A percentile compares a stretch with the other conserved stretches of the same genome.
Conservation (phyloP, 192 early-diverging fungal genomes). For the Backusella psychrophila region DNA sequence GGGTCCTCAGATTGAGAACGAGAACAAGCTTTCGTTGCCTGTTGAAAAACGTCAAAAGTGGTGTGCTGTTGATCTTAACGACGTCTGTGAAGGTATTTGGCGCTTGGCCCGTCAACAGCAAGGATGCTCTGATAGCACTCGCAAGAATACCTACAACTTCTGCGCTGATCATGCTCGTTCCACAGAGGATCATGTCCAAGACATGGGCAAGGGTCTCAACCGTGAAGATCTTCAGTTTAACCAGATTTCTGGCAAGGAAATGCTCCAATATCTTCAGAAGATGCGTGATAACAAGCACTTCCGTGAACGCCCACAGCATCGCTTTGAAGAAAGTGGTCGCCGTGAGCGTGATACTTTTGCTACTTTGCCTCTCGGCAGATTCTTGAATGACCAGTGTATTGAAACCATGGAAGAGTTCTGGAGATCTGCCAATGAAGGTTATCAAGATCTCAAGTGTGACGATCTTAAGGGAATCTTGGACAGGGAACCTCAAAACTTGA, state of each 20-base stretch:
- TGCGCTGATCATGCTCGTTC: background rate
- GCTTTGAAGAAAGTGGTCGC: background rate
- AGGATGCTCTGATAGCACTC: background rate
- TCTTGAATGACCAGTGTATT: slow-evolving; percentile 15
- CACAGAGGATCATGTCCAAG: background rate
- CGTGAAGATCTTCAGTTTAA: background rate
- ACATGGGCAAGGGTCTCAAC: slow-evolving; percentile 2
- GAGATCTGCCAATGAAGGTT: slow-evolving; percentile 6
- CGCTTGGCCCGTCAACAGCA: background rate
- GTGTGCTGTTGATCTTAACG: slow-evolving; percentile 17
- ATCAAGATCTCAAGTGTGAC: background rate
- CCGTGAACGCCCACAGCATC: background rate
- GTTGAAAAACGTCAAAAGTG: slow-evolving; percentile 9
- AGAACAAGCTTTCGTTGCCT: slow-evolving; percentile 6
- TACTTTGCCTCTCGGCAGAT: slow-evolving; percentile 21
- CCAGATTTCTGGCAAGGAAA: background rate
- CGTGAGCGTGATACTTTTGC: background rate
- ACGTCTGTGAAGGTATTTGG: slow-evolving; percentile 6
- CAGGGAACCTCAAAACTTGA: slow-evolving; percentile 11
- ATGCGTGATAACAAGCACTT: slow-evolving; percentile 15
- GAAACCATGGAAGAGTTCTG: slow-evolving; percentile 13
- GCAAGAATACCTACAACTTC: slow-evolving; percentile 6
- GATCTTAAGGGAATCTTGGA: slow-evolving; percentile 10
- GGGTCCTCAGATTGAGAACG: slow-evolving; percentile 5
- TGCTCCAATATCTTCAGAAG: slow-evolving; percentile 2